Evolutionary conservation across 805 yeast genomes (phyloP).

Genomic region (Hanseniaspora thailandica): DNA sequence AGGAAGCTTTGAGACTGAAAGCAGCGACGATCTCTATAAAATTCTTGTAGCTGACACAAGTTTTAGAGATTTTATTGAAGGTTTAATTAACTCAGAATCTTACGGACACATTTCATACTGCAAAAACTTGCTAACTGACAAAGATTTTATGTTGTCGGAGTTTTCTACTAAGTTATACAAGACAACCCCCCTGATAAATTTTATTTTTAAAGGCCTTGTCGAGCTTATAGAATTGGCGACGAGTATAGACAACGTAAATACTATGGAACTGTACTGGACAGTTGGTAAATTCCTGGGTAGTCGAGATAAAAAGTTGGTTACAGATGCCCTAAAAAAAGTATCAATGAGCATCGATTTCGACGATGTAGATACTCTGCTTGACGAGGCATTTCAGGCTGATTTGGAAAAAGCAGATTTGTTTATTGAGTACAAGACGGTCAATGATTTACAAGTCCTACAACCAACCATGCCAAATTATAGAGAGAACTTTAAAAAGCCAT

Average conservation of each 20-base stretch:
- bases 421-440: neutral
- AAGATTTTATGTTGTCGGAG: neutral
- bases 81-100: neutral
- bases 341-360: neutral
- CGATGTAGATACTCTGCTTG: neutral
- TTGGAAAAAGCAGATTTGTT: neutral
- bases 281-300: neutral
- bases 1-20: too few species aligned
- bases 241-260: neutral
- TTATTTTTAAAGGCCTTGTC: neutral
- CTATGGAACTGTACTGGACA: neutral
- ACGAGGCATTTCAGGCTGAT: neutral
- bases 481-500: neutral
- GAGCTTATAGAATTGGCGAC: neutral
- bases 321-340: neutral
- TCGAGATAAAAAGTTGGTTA: too few species aligned
- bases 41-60: neutral
- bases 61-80: neutral
- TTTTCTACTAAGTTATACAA: neutral
- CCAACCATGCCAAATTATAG: conserved; percentile 1
- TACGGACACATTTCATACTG: neutral
- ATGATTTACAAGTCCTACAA: neutral
- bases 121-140: neutral
- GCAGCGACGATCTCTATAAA: neutral
- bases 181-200: neutral